These are phyloP conservation scores for Candida sonorensis DNA, from an alignment of 805 yeast genomes.

Conservation along the genomic window DNA sequence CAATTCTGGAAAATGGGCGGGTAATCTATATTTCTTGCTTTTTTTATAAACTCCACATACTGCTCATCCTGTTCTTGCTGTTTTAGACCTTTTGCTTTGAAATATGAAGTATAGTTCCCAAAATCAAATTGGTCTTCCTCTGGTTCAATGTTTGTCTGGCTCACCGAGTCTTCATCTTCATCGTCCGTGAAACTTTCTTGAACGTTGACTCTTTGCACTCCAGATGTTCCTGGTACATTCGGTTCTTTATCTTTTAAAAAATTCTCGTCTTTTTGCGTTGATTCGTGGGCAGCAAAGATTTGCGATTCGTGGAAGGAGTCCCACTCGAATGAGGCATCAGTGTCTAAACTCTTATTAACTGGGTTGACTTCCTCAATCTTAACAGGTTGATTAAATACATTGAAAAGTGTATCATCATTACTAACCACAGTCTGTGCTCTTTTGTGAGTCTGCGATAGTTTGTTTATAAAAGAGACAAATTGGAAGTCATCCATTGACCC, in stretches of 20 bases:
- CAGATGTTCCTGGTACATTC: too few species aligned
- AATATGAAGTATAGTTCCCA: conserved; percentile 65
- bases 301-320: conserved; percentile 5
- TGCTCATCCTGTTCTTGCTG: conserved; percentile 54
- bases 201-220: too few species aligned
- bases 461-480: conserved; percentile 30
- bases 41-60: conserved; percentile 41
- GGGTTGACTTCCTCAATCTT: too few species aligned
- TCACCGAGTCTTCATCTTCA: conserved; percentile 4
- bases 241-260: not conserved
- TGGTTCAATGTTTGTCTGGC: conserved; percentile 13
- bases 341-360: not conserved
- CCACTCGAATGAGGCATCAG: conserved; percentile 1
- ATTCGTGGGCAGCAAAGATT: too few species aligned
- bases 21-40: conserved; percentile 24
- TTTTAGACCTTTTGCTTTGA: conserved; percentile 50
- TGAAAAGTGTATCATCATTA: too few species aligned
- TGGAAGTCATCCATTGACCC: conserved; percentile 33
- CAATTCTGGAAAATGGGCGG: conserved; percentile 55
- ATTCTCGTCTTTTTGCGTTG: too few species aligned
- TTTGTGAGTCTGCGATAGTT: conserved; percentile 23
- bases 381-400: too few species aligned
- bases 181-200: too few species aligned
- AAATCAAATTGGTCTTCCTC: conserved; percentile 41
- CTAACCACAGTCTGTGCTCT: conserved; percentile 5